Percentiles rank a stretch among this genome's conserved stretches.
phyloP scores from a whole-genome alignment of 805 yeast genomes.

The Candida quercuum region DNA sequence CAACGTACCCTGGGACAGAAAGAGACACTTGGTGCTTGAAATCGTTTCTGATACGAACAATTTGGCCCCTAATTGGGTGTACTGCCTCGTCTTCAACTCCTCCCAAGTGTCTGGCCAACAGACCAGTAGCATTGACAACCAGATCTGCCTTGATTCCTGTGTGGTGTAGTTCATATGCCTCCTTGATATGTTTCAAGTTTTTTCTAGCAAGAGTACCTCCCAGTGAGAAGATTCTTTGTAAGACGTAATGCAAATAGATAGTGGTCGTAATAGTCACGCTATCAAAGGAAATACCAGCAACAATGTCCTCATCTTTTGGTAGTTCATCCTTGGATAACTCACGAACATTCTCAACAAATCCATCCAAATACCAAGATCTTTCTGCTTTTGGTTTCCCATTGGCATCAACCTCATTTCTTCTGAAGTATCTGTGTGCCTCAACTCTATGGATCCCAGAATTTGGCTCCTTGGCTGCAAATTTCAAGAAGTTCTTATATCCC shows the following conservation, averaged over 20 bases:
- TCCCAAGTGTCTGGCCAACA: conserved; percentile 36
- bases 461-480: conserved; percentile 42
- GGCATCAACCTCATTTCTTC: conserved; percentile 9
- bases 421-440: conserved; percentile 13
- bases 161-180: conserved; percentile 41
- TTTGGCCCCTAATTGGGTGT: conserved; percentile 58
- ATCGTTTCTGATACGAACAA: conserved; percentile 32
- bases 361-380: conserved; percentile 45
- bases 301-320: conserved; percentile 18
- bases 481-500: conserved; percentile 42
- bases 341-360: conserved; percentile 35
- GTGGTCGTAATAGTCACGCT: conserved; percentile 58
- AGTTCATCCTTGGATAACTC: conserved; percentile 30
- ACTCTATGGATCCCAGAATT: conserved; percentile 39
- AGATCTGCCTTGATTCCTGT: conserved; percentile 37
- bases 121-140: conserved; percentile 56
- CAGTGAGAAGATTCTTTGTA: conserved; percentile 35
- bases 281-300: conserved; percentile 44
- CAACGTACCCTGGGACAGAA: conserved; percentile 27
- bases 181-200: conserved; percentile 36
- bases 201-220: conserved; percentile 47
- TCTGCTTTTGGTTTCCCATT: conserved; percentile 11
- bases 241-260: conserved; percentile 48
- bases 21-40: conserved; percentile 25
- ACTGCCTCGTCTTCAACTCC: conserved; percentile 42